Conservation (phyloP, 1,284 basidiomycete genomes). For the Grifola frondosa region DNA sequence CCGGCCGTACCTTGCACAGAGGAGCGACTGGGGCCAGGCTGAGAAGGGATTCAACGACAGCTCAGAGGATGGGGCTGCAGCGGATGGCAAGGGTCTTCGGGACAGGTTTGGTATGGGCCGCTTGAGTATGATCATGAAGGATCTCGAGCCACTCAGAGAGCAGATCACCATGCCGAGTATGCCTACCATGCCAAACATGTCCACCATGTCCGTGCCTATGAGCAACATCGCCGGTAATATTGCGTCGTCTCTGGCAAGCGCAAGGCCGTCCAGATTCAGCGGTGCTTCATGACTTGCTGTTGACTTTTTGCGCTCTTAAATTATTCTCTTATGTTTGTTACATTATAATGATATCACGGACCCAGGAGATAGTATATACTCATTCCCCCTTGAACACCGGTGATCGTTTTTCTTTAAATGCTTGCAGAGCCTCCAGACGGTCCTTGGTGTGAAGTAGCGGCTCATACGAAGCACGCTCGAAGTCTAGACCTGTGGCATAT, state of each 20-base stretch:
- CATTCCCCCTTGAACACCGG: constrained; percentile 85
- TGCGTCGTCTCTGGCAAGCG: constrained; percentile 17
- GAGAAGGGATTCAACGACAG: constrained; percentile 73
- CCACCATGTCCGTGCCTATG: constrained; percentile 7
- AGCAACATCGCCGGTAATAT: constrained; percentile 14
- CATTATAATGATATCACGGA: constrained; percentile 5
- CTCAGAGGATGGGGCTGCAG: constrained; percentile 39
- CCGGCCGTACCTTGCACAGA: constrained; percentile 87
- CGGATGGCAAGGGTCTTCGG: constrained; percentile 54
- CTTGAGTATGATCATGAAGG: constrained; percentile 81
- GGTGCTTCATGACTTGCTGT: neutral
- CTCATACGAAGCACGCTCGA: constrained; percentile 87
- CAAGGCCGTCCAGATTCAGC: constrained; percentile 16
- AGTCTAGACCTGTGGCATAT: constrained; percentile 68
- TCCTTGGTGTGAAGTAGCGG: constrained; percentile 79
- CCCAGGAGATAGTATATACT: constrained; percentile 18
- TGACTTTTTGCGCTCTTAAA: constrained; percentile 4
- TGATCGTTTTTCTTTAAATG: constrained; percentile 86
- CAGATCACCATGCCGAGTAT: constrained; percentile 46
- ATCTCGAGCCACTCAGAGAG: constrained; percentile 64
- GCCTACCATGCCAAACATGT: constrained; percentile 47
- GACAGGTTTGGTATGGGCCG: constrained; percentile 68
- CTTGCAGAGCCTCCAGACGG: constrained; percentile 81
- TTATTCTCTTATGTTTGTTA: constrained; percentile 9
- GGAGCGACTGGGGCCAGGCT: constrained; percentile 86